A percentile compares a stretch with the other conserved stretches of the same genome.
phyloP scores from a whole-genome alignment of 108 stramenopile genomes.

The Nitzschia sp. region DNA sequence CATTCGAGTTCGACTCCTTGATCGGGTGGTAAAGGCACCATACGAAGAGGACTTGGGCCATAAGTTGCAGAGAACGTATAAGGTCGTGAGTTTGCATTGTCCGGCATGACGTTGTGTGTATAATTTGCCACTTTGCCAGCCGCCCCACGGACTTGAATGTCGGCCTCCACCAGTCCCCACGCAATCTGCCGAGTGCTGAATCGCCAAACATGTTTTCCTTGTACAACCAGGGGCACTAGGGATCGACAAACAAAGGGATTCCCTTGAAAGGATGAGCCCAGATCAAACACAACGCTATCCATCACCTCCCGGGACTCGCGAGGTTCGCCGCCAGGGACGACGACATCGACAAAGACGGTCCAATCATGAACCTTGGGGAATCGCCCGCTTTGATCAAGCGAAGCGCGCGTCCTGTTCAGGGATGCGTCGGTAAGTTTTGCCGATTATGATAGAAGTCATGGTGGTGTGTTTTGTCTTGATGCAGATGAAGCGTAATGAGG shows the following conservation, averaged over 20 bases:
- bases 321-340: constrained; percentile 26
- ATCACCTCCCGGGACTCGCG: constrained; percentile 46
- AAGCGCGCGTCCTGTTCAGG: constrained; percentile 26
- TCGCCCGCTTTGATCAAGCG: constrained; percentile 20
- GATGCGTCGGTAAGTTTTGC: constrained; percentile 53
- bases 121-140: constrained; percentile 33
- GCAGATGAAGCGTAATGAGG: too few relatives aligned
- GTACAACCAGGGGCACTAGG: constrained; percentile 30
- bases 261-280: constrained; percentile 34
- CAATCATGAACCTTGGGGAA: constrained; percentile 49
- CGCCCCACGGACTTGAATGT: constrained; percentile 47
- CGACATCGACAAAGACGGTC: constrained; percentile 53
- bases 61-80: constrained; percentile 37
- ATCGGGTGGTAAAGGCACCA: constrained; percentile 33
- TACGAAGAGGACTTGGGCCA: constrained; percentile 22
- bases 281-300: constrained; percentile 50
- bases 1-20: constrained; percentile 42
- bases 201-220: constrained; percentile 17
- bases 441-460: too few relatives aligned
- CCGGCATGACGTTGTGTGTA: constrained; percentile 10
- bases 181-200: constrained; percentile 59
- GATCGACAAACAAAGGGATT: constrained; percentile 40
- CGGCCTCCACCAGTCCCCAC: constrained; percentile 38
- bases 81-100: background rate
- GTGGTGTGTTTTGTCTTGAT: too few relatives aligned